Evolutionary conservation across 2,329 filamentous ascomycete species (phyloP).

Genomic region (Aspergillus intermedius): DNA sequence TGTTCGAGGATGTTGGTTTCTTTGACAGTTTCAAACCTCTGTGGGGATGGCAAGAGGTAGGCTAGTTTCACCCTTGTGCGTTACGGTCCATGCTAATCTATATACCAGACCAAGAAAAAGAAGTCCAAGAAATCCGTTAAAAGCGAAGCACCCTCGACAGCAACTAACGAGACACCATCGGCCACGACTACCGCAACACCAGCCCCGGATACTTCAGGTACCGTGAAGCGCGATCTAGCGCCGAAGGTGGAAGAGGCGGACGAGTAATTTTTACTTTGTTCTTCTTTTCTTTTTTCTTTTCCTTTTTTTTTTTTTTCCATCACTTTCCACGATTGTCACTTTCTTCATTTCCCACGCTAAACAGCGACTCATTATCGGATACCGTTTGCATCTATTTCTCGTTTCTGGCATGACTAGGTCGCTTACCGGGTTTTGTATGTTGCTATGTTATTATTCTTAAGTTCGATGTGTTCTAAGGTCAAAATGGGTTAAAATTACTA

Average conservation of each 20-base stretch:
- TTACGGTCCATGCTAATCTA: slow-evolving; percentile 3
- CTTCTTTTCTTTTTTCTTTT: not conserved
- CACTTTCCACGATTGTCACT: not conserved
- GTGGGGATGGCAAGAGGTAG: slow-evolving; percentile 97
- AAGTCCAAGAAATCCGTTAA: slow-evolving; percentile 37
- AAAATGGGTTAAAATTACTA: not conserved
- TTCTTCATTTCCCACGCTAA: not conserved
- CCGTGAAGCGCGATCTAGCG: slow-evolving; percentile 35
- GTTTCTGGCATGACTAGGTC: not conserved
- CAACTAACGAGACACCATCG: slow-evolving; percentile 12
- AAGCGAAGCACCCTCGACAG: slow-evolving; percentile 3
- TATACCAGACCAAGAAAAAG: slow-evolving; percentile 33
- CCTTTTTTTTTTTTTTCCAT: no score
- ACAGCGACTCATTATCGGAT: no score
- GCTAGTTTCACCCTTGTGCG: slow-evolving; percentile 18
- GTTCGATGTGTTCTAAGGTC: not conserved
- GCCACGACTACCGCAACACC: slow-evolving; percentile 33
- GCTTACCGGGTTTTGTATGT: no score
- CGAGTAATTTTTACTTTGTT: slow-evolving; percentile 23
- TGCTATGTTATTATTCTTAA: no score
- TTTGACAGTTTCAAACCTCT: slow-evolving; percentile 93
- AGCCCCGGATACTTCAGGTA: slow-evolving; percentile 25
- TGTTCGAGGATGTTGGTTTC: slow-evolving; percentile 98
- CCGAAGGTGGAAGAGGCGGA: slow-evolving; percentile 43
- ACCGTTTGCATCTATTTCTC: not conserved